Base-by-base conservation (phyloP, 306 rosid species). In the Nissolia schottii region DNA sequence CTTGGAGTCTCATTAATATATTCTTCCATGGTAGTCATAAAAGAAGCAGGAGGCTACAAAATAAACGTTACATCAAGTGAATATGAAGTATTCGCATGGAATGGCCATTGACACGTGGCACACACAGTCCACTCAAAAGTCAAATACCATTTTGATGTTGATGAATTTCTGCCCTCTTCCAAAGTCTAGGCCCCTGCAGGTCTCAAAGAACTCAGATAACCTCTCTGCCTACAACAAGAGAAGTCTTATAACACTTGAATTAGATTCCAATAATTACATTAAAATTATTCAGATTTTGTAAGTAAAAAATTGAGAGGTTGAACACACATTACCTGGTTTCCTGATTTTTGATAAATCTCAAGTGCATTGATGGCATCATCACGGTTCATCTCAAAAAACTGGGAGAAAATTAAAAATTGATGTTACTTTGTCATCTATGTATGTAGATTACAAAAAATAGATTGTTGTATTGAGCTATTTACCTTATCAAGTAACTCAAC, bases 381-480 rank as follows among this genome's bases (percentile, higher is more conserved):
- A 6, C 64, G 94, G 60, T 80, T 80, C 98, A 93, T 93, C 89
- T 91, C 98, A 64, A 93, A 93, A 78, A 89, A 91, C 98, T 93
- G 86, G 15, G 54, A 61, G 13, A 58, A 46, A 50, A 45, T 59
- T n/a, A 27, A 27, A 64, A 53, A 22, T 15, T 13, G 23, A 27
- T 27, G 40, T 20, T 29, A 43, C 11, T 19, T 58, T 37, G 31
- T 38, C 54, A 25, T 1, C 22, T 31, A 31, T 31, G 12, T 40
- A 19, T 27, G 15, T 27, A 65, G 40, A 27, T 14, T 50, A 14
- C 40, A 53, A 34, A 24, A 56, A 62, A 23, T 25, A 71, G 6
- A 69, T 56, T 56, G 45, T 18, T 73, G 20, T 37, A 25, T 73
- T 25, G 67, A 63, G 67, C 15, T 37, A 62, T 70, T 71, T 76